Percentiles rank a stretch among this genome's conserved stretches.
Evolutionary conservation across 768 basidiomycete species (phyloP).

Genomic region (Cyathus striatus): DNA sequence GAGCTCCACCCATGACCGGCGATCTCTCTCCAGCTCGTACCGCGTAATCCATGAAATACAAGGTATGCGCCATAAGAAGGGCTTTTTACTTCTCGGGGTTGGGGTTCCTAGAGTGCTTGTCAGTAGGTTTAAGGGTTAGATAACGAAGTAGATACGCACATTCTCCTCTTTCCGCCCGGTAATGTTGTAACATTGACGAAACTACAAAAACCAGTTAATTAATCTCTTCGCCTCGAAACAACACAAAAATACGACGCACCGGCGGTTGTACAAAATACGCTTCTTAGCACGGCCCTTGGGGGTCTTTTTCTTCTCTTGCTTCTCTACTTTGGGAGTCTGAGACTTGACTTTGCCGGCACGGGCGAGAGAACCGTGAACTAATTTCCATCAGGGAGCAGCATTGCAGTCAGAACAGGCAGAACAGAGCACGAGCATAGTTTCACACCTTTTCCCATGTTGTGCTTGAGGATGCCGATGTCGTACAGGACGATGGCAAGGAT

Average conservation of each 20-base stretch:
- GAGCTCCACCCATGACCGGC: no score
- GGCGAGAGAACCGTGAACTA: slow-evolving; percentile 98
- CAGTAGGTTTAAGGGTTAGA: slow-evolving; percentile 68
- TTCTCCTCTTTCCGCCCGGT: slow-evolving; percentile 90
- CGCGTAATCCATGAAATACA: no score
- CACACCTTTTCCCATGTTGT: slow-evolving; percentile 74
- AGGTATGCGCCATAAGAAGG: no score
- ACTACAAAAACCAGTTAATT: no score
- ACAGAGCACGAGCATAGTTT: slow-evolving; percentile 9
- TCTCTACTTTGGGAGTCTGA: slow-evolving; percentile 96
- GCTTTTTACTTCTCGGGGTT: slow-evolving; percentile 57
- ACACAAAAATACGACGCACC: no score
- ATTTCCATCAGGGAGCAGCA: slow-evolving; percentile 1
- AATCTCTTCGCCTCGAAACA: no score
- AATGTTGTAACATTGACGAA: slow-evolving; percentile 93
- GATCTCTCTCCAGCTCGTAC: no score
- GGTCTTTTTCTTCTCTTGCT: slow-evolving; percentile 98
- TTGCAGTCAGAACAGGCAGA: slow-evolving; percentile 3
- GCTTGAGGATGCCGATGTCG: slow-evolving; percentile 45
- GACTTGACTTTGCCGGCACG: slow-evolving; percentile 99
- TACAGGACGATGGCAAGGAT: slow-evolving; percentile 21
- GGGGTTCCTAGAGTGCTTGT: slow-evolving; percentile 44
- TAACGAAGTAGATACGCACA: slow-evolving; percentile 63
- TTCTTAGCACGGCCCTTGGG: slow-evolving; percentile 99
- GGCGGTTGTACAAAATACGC: slow-evolving; percentile 88